Conservation (phyloP, 2,329 filamentous ascomycete genomes). For the Chalara sp. region DNA sequence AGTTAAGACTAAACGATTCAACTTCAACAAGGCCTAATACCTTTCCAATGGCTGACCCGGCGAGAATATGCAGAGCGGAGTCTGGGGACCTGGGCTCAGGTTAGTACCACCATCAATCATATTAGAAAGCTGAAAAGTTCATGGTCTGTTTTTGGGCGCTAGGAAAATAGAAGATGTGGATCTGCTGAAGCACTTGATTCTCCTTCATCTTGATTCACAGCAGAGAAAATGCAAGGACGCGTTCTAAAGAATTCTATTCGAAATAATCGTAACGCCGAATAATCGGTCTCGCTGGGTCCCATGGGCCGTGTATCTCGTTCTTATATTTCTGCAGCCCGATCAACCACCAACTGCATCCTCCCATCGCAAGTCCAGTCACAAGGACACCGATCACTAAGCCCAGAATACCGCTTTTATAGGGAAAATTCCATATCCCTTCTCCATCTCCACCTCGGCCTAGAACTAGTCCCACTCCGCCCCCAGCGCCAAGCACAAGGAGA, state of each 20-base stretch:
- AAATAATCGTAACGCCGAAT: slow-evolving; percentile 53
- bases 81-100: no score
- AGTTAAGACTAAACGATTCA: no score
- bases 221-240: no score
- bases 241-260: not conserved
- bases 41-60: no score
- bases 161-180: no score
- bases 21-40: no score
- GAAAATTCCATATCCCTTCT: slow-evolving; percentile 43
- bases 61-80: no score
- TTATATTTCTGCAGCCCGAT: slow-evolving; percentile 98
- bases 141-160: no score
- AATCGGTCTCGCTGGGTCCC: slow-evolving; percentile 89
- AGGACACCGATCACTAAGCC: slow-evolving; percentile 74
- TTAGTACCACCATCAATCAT: no score
- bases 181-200: no score
- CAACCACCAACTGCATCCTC: slow-evolving; percentile 94
- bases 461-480: slow-evolving; percentile 66
- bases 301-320: slow-evolving; percentile 96
- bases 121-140: no score
- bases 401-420: slow-evolving; percentile 32
- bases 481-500: slow-evolving; percentile 70
- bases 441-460: slow-evolving; percentile 44
- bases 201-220: no score
- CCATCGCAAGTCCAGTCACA: slow-evolving; percentile 72